Evolutionary conservation across 441 rosid genomes (phyloP).

Genomic region (Syzygium malaccense): DNA sequence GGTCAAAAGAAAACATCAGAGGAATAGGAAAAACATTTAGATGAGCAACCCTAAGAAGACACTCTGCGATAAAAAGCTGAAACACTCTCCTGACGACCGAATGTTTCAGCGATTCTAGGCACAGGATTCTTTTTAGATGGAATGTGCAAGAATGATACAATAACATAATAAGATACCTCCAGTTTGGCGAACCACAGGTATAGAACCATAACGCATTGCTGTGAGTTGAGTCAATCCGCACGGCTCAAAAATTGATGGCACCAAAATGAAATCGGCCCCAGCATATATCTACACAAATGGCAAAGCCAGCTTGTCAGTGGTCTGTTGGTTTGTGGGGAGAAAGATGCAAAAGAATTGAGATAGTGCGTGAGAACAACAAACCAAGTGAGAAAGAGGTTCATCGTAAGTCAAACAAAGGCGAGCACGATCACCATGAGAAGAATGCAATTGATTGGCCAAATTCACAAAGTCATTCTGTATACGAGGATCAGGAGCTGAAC

Average conservation of each 20-base stretch:
- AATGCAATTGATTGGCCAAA: conserved; percentile 75
- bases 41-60: background rate
- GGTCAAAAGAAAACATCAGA: background rate
- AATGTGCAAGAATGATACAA: background rate
- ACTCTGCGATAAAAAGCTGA: background rate
- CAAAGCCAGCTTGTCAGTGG: background rate
- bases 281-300: conserved; percentile 59
- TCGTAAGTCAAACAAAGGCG: conserved; percentile 85
- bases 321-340: background rate
- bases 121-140: background rate
- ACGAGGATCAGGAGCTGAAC: conserved; percentile 98
- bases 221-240: conserved; percentile 94
- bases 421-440: conserved; percentile 57
- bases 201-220: conserved; percentile 95
- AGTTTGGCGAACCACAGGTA: conserved; percentile 91
- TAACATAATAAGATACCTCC: conserved; percentile 51
- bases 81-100: background rate
- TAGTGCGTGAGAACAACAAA: conserved; percentile 14
- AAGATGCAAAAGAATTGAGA: background rate
- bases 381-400: conserved; percentile 98
- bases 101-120: background rate
- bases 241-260: conserved; percentile 97
- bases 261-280: conserved; percentile 91
- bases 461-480: conserved; percentile 87
- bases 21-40: background rate